These are phyloP conservation scores for Lentinula lateritia DNA, from an alignment of 768 basidiomycete species.

Conservation along the genomic window DNA sequence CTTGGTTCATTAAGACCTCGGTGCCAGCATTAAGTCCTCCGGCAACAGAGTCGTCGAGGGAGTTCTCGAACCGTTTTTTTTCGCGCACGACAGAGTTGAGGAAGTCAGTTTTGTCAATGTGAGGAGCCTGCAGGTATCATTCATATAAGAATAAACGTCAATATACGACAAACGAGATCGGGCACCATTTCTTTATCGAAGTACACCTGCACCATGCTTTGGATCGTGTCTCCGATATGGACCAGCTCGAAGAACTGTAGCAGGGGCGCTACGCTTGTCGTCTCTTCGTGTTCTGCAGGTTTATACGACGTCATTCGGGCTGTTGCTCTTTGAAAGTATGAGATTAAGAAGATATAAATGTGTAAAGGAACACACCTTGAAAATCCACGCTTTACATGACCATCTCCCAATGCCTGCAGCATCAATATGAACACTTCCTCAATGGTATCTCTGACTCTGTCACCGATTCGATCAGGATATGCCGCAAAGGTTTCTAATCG, in stretches of 20 bases:
- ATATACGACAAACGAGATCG: neutral
- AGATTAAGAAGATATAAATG: neutral
- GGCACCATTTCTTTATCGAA: conserved; percentile 22
- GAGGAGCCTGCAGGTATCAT: conserved; percentile 50
- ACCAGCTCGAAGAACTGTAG: conserved; percentile 97
- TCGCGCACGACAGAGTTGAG: conserved; percentile 89
- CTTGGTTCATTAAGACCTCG: conserved; percentile 93
- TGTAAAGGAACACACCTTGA: conserved; percentile 40
- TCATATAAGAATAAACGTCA: neutral
- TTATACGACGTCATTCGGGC: conserved; percentile 87
- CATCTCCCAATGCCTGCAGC: conserved; percentile 68
- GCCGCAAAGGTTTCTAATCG: conserved; percentile 85
- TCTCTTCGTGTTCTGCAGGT: conserved; percentile 80
- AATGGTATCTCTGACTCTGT: conserved; percentile 84
- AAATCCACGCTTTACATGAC: conserved; percentile 82
- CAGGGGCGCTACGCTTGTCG: conserved; percentile 80
- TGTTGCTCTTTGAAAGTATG: conserved; percentile 56
- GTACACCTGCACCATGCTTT: conserved; percentile 96
- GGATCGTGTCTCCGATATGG: conserved; percentile 95
- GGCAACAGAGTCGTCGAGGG: conserved; percentile 90
- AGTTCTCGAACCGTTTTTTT: conserved; percentile 94
- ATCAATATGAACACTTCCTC: conserved; percentile 91
- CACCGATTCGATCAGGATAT: conserved; percentile 82
- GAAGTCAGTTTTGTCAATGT: conserved; percentile 93
- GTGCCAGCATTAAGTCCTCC: conserved; percentile 92